A percentile compares a stretch with the other conserved stretches of the same genome.
phyloP scores from a whole-genome alignment of 805 yeast genomes.

The Candida mattraensis region DNA sequence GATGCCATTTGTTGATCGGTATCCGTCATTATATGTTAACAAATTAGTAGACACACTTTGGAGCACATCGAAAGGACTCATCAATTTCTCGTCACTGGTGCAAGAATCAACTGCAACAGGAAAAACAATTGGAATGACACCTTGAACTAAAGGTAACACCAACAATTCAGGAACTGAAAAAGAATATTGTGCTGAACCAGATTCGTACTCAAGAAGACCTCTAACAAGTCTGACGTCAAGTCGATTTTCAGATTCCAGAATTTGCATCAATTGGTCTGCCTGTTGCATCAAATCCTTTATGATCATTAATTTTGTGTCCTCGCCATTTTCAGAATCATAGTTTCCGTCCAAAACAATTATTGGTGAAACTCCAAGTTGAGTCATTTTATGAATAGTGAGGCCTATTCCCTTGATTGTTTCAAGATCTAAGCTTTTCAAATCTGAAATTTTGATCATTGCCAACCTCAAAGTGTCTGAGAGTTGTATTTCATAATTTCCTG shows the following conservation, averaged over 20 bases:
- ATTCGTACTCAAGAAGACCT: slow-evolving; percentile 37
- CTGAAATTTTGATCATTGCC: slow-evolving; percentile 55
- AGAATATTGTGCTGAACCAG: slow-evolving; percentile 13
- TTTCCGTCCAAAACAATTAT: slow-evolving; percentile 58
- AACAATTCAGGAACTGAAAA: slow-evolving; percentile 38
- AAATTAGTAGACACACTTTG: slow-evolving; percentile 39
- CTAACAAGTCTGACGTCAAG: slow-evolving; percentile 33
- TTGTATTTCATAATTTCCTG: slow-evolving; percentile 25
- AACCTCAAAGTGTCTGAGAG: slow-evolving; percentile 45
- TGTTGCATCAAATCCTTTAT: slow-evolving; percentile 25
- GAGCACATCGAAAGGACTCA: slow-evolving; percentile 42
- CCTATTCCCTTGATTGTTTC: slow-evolving; percentile 48
- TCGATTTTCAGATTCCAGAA: slow-evolving; percentile 19
- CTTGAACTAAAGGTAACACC: slow-evolving; percentile 42
- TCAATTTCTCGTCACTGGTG: slow-evolving; percentile 30
- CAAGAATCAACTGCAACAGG: slow-evolving; percentile 50
- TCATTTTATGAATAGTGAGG: slow-evolving; percentile 53
- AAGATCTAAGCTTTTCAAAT: slow-evolving; percentile 34
- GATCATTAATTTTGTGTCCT: slow-evolving; percentile 6
- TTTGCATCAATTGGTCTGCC: slow-evolving; percentile 21
- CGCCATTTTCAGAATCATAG: slow-evolving; percentile 9
- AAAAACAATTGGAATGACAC: slow-evolving; percentile 59
- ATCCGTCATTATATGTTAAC: slow-evolving; percentile 21
- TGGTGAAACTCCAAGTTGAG: slow-evolving; percentile 71
- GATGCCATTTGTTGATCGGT: slow-evolving; percentile 18